Base-by-base conservation (phyloP, 345 rosid genomes). In the Euphorbia tirucalli region DNA sequence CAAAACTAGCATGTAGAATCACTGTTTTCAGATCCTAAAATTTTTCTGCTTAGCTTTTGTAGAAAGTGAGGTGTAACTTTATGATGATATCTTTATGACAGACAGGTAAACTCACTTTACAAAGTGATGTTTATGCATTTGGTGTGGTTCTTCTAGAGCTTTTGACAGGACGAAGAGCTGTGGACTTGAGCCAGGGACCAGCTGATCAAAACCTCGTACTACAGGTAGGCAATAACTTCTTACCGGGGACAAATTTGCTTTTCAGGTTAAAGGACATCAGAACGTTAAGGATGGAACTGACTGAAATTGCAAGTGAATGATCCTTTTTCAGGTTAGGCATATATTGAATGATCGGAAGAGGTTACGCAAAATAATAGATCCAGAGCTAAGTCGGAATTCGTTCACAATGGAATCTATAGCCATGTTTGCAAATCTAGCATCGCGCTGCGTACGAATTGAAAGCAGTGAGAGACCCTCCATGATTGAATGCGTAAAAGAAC, bases 41-140 rank as follows among this genome's bases (percentile, higher is more conserved):
- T 25, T 67, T 7, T 50, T 61, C 30, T 19, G 16, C 56, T 48
- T 18, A 43, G 19, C 61, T 66, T 41, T 41, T 59, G 69, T 62
- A 52, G 66, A 62, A 69, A 39, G 55, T 24, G 39, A 46, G 66
- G 68, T 68, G 55, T 60, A 43, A 74, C 5, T 28, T 35, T 39
- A 25, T 39, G 31, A 21, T 71, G 50, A 3, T 65, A 56, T 61
- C 56, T 71, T 65, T 46, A 18, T 65, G 68, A 69, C 87, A 94
- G 97, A 94, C 98, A 68, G 98, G 98, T 62, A 94, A 92, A 71
- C 92, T 94, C 77, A 94, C 98, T 59, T 78, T 94, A 81, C 95
- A 90, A 80, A 94, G 97, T 62, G 98, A 94, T 78, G 97, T 90
- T 55, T 94, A 94, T 74, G 98, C 98, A 80, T 94, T 92, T 69